These are phyloP conservation scores for Krasilnikovozyma curviuscula DNA, from an alignment of 768 basidiomycete species.

Conservation along the genomic window DNA sequence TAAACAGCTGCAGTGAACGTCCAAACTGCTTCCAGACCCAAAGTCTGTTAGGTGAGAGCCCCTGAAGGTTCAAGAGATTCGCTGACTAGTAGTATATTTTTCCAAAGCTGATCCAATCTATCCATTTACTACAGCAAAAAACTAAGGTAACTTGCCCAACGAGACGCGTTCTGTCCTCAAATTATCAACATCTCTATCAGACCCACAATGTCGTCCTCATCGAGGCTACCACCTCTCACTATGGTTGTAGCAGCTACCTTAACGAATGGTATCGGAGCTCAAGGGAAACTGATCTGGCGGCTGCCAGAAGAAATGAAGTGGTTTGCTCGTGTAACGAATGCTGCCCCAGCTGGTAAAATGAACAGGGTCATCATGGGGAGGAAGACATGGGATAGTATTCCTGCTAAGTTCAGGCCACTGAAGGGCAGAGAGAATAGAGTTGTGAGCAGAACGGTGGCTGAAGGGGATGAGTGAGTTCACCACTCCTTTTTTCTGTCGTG, in stretches of 20 bases:
- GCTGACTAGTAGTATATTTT: no score
- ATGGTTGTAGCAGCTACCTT: conserved; percentile 84
- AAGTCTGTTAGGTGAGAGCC: no score
- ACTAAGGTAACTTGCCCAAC: no score
- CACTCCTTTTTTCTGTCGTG: background rate
- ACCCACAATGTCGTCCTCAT: background rate
- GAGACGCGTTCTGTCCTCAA: no score
- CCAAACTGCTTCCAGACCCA: no score
- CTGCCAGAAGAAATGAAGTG: conserved; percentile 77
- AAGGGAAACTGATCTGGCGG: conserved; percentile 64
- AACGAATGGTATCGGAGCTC: conserved; percentile 67
- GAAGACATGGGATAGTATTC: conserved; percentile 96
- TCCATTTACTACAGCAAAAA: no score
- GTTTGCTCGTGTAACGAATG: conserved; percentile 51
- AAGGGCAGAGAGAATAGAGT: conserved; percentile 57
- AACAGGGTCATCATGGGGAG: conserved; percentile 90
- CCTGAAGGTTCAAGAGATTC: no score
- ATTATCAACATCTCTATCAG: no score
- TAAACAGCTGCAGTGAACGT: no score
- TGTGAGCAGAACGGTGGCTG: conserved; percentile 40
- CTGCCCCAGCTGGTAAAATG: conserved; percentile 23
- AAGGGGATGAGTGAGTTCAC: conserved; percentile 42
- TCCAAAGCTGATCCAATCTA: no score
- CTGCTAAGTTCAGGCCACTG: conserved; percentile 61
- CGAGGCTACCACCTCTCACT: conserved; percentile 33